These are phyloP conservation scores for Chytridium lagenaria DNA, from an alignment of 371 early-diverging fungal genomes.

Conservation along the genomic window DNA sequence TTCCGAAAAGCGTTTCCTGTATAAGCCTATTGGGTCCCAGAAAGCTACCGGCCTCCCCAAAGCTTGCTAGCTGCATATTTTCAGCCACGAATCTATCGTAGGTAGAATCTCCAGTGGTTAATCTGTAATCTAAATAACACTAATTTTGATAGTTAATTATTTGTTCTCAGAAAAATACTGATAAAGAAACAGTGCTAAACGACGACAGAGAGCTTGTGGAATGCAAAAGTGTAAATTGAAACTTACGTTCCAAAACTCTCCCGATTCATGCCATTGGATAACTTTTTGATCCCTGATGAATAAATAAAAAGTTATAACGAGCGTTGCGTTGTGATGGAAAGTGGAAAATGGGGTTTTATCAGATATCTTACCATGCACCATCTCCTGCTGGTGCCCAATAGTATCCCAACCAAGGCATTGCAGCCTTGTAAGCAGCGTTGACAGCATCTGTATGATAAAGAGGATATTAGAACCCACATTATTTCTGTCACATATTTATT, in stretches of 20 bases:
- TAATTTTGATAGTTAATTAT: neutral
- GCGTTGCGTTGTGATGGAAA: neutral
- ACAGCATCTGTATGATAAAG: neutral
- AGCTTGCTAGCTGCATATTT: constrained; percentile 8
- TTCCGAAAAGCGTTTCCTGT: constrained; percentile 3
- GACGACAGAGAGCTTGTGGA: neutral
- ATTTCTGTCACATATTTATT: neutral
- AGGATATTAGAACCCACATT: too few relatives aligned
- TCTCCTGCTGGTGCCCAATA: neutral
- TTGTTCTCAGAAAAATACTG: neutral
- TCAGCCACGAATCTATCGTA: neutral
- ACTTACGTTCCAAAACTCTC: constrained; percentile 26
- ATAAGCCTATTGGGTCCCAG: constrained; percentile 12
- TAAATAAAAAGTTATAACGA: neutral
- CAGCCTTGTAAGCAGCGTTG: neutral
- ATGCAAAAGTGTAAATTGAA: neutral
- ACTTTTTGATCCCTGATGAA: constrained; percentile 15
- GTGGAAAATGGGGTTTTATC: neutral
- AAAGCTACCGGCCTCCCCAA: constrained; percentile 18
- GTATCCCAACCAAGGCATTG: constrained; percentile 4
- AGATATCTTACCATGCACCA: constrained; percentile 15
- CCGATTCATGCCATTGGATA: constrained; percentile 33
- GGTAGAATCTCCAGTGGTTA: constrained; percentile 8
- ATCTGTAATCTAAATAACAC: neutral
- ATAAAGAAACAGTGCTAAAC: neutral